Evolutionary conservation across 1,284 basidiomycete genomes (phyloP).

Genomic region (Cutaneotrichosporon daszewskae): DNA sequence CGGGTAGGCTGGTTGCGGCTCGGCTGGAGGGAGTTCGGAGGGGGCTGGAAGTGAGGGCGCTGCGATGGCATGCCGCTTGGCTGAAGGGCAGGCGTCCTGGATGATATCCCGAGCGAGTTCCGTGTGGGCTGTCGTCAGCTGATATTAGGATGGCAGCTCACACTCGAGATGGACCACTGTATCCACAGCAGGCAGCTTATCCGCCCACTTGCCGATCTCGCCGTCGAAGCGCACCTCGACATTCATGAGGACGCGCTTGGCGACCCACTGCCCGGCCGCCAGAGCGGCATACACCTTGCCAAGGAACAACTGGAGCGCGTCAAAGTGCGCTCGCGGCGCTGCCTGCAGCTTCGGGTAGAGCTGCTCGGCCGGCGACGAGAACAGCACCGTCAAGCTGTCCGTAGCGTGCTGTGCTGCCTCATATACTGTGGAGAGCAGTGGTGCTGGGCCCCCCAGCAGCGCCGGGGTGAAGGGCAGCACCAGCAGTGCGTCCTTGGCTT

Average conservation of each 20-base stretch:
- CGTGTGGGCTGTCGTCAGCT: background rate
- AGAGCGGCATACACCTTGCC: slow-evolving; percentile 39
- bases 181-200: slow-evolving; percentile 16
- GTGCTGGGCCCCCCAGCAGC: slow-evolving; percentile 19
- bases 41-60: background rate
- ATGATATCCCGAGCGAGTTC: slow-evolving; percentile 6
- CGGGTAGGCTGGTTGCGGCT: slow-evolving; percentile 15
- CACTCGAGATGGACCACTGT: slow-evolving; percentile 19
- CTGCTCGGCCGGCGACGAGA: slow-evolving; percentile 27
- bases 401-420: slow-evolving; percentile 18
- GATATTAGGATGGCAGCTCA: background rate
- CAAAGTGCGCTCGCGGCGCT: slow-evolving; percentile 26
- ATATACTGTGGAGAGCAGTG: slow-evolving; percentile 23
- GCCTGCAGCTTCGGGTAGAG: slow-evolving; percentile 22
- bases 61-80: background rate
- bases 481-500: background rate
- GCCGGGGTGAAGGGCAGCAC: slow-evolving; percentile 34
- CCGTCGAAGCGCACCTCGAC: slow-evolving; percentile 44
- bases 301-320: slow-evolving; percentile 37
- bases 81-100: background rate
- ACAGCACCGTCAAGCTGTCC: slow-evolving; percentile 24
- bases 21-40: background rate
- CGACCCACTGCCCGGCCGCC: slow-evolving; percentile 35
- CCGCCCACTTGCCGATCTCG: slow-evolving; percentile 23
- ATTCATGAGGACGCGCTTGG: slow-evolving; percentile 34